Percentiles rank a stretch among this genome's conserved stretches.
phyloP scores from a whole-genome alignment of 352 stramenopile species.

The Pythium pyrilobum region DNA sequence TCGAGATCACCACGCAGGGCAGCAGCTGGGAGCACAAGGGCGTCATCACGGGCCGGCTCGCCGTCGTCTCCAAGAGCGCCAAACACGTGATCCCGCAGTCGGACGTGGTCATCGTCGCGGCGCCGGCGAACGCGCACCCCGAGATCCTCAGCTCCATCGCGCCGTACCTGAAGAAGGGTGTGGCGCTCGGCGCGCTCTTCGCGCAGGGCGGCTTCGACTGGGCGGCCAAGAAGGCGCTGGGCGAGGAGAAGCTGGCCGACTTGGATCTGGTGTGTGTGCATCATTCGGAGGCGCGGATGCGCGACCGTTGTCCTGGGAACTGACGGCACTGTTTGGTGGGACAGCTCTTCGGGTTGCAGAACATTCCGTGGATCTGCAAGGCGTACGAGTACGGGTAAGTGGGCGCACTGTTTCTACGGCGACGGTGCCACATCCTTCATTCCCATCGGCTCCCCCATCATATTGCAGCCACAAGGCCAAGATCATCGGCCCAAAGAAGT shows the following conservation, averaged over 20 bases:
- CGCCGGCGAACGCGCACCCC: conserved; percentile 84
- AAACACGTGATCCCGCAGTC: conserved; percentile 83
- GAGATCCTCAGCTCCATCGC: conserved; percentile 71
- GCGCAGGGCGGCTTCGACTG: conserved; percentile 92
- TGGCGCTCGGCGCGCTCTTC: conserved; percentile 84
- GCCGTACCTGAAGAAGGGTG: conserved; percentile 83
- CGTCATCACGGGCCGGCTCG: conserved; percentile 62
- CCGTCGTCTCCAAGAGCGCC: conserved; percentile 75
- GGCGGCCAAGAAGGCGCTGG: conserved; percentile 86
- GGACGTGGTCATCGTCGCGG: conserved; percentile 88
- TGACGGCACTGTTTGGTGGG: neutral
- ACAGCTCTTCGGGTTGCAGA: conserved; percentile 89
- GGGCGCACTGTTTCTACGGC: neutral
- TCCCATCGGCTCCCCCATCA: too few relatives aligned
- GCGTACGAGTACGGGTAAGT: conserved; percentile 76
- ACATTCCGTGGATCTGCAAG: conserved; percentile 95
- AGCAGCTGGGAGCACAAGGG: conserved; percentile 85
- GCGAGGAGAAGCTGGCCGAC: conserved; percentile 42
- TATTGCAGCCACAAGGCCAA: conserved; percentile 77
- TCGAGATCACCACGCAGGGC: conserved; percentile 77
- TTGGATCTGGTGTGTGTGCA: conserved; percentile 45
- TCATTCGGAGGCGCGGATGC: conserved; percentile 5
- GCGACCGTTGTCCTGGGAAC: neutral
- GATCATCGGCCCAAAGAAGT: conserved; percentile 90
- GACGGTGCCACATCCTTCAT: neutral